phyloP scores from a whole-genome alignment of 2,329 filamentous ascomycete species.

The Aureobasidium lini region DNA sequence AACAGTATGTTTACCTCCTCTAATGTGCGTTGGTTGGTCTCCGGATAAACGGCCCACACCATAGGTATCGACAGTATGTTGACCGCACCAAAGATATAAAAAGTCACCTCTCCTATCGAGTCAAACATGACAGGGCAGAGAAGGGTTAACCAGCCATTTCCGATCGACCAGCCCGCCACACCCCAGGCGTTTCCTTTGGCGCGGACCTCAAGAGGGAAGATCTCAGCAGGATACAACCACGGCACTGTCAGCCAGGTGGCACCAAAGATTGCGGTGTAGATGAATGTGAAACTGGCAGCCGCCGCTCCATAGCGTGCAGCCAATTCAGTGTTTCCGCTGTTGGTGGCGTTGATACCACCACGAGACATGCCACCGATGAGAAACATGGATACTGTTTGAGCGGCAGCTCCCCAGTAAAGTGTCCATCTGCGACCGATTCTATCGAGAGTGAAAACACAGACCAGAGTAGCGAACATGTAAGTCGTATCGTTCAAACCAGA shows the following conservation, averaged over 20 bases:
- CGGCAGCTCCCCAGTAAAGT: constrained; percentile 29
- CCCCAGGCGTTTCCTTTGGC: constrained; percentile 71
- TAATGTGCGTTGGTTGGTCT: constrained; percentile 46
- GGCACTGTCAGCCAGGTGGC: constrained; percentile 55
- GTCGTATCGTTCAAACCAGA: constrained; percentile 33
- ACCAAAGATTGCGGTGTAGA: constrained; percentile 59
- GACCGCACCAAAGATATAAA: constrained; percentile 65
- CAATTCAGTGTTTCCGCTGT: constrained; percentile 18
- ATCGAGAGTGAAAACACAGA: constrained; percentile 31
- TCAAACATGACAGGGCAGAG: constrained; percentile 50
- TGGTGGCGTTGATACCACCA: constrained; percentile 22
- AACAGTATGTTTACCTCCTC: constrained; percentile 60
- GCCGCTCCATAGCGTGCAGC: constrained; percentile 41
- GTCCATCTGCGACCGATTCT: constrained; percentile 28
- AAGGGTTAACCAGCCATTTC: constrained; percentile 50
- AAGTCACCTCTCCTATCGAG: constrained; percentile 59
- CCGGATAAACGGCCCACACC: constrained; percentile 67
- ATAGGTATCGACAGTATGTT: constrained; percentile 61
- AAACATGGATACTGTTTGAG: constrained; percentile 29
- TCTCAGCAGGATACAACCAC: constrained; percentile 52
- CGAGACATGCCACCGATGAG: constrained; percentile 27
- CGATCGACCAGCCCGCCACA: constrained; percentile 68
- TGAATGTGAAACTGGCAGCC: constrained; percentile 63
- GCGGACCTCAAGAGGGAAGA: constrained; percentile 63
- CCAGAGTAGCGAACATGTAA: constrained; percentile 28